A percentile compares a stretch with the other conserved stretches of the same genome.
Evolutionary conservation across 202 grass and related monocot species (phyloP).

Genomic region (Setaria viridis): DNA sequence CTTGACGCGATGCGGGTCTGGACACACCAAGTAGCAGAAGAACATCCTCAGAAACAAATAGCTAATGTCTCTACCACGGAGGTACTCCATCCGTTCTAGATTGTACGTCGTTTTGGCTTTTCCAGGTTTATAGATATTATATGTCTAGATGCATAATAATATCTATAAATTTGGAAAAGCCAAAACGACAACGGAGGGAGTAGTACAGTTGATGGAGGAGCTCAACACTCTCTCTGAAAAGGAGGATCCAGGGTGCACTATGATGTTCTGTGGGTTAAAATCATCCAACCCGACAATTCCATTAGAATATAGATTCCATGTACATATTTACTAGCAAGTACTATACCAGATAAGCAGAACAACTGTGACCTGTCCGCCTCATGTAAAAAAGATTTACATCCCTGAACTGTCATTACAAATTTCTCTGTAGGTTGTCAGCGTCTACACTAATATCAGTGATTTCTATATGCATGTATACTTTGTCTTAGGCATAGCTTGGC

Average conservation of each 20-base stretch:
- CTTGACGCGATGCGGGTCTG: no score
- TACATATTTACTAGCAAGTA: background rate
- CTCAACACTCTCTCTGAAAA: no score
- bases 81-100: no score
- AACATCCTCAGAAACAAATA: no score
- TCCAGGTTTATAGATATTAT: no score
- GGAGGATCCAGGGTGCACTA: background rate
- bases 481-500: constrained; percentile 47
- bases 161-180: no score
- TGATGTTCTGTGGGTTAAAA: background rate
- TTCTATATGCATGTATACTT: constrained; percentile 57
- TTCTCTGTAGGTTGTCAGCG: constrained; percentile 55
- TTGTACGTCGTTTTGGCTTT: no score
- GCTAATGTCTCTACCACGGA: no score
- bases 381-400: constrained; percentile 66
- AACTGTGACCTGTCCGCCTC: constrained; percentile 44
- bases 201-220: no score
- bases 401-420: constrained; percentile 57
- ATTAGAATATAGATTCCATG: background rate
- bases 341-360: constrained; percentile 9
- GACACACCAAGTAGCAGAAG: no score
- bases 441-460: constrained; percentile 60
- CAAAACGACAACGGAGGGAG: no score
- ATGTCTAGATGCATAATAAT: no score
- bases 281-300: background rate